Evolutionary conservation across 306 rosid genomes (phyloP).

Genomic region (Fagus crenata): DNA sequence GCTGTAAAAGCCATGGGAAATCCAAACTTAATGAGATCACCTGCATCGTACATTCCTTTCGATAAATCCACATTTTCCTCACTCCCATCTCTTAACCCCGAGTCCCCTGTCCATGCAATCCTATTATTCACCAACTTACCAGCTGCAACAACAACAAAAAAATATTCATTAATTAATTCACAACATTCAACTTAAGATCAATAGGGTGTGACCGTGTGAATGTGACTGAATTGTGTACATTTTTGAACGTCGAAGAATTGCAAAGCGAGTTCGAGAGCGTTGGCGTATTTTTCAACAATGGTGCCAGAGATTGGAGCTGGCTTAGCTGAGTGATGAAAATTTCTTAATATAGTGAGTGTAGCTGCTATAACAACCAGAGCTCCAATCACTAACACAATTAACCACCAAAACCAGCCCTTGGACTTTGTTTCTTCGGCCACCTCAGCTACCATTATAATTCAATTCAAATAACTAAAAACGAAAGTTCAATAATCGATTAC

Average conservation of each 20-base stretch:
- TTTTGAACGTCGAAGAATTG: slow-evolving; percentile 62
- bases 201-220: no score
- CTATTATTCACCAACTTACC: slow-evolving; percentile 52
- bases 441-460: slow-evolving; percentile 27
- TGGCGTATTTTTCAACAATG: slow-evolving; percentile 41
- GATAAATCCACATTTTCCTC: slow-evolving; percentile 64
- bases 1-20: slow-evolving; percentile 81
- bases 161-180: background rate
- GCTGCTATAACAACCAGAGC: slow-evolving; percentile 38
- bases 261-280: slow-evolving; percentile 46
- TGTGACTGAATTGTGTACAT: slow-evolving; percentile 33
- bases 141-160: slow-evolving; percentile 36
- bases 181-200: background rate
- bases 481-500: no score
- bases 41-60: slow-evolving; percentile 78
- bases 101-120: slow-evolving; percentile 69
- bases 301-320: slow-evolving; percentile 19
- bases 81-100: slow-evolving; percentile 62
- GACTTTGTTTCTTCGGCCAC: slow-evolving; percentile 17
- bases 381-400: slow-evolving; percentile 33
- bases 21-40: slow-evolving; percentile 67
- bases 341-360: slow-evolving; percentile 25
- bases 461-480: no score
- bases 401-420: slow-evolving; percentile 39
- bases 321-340: slow-evolving; percentile 23